These are phyloP conservation scores for Camillea tinctor DNA, from an alignment of 2,329 filamentous ascomycete species.

Conservation along the genomic window DNA sequence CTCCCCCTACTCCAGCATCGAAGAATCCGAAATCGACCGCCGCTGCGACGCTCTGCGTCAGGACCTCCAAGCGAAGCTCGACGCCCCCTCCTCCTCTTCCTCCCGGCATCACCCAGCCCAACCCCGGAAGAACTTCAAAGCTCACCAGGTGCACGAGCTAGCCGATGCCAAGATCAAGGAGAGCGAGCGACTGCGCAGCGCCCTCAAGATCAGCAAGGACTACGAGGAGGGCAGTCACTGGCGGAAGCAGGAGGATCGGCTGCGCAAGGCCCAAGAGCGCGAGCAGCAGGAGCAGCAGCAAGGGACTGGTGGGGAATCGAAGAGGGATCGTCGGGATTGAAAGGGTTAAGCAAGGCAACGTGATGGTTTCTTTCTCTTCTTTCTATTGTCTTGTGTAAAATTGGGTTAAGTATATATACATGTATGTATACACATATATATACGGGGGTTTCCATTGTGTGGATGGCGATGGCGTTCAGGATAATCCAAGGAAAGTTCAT, in stretches of 20 bases:
- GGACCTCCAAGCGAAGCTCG: slow-evolving; percentile 59
- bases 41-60: slow-evolving; percentile 65
- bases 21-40: slow-evolving; percentile 88
- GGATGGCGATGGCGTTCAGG: slow-evolving; percentile 16
- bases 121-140: slow-evolving; percentile 67
- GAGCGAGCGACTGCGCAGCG: slow-evolving; percentile 82
- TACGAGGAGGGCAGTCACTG: slow-evolving; percentile 87
- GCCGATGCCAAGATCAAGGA: slow-evolving; percentile 96
- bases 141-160: slow-evolving; percentile 93
- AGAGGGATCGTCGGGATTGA: not conserved
- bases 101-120: slow-evolving; percentile 26
- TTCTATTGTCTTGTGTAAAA: slow-evolving; percentile 1
- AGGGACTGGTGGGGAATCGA: not conserved
- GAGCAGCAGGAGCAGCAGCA: slow-evolving; percentile 21
- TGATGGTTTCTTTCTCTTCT: not conserved
- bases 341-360: slow-evolving; percentile 5
- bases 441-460: slow-evolving; percentile 7
- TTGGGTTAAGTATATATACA: slow-evolving; percentile 17
- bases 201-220: slow-evolving; percentile 81
- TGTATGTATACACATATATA: too few relatives aligned
- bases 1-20: slow-evolving; percentile 58
- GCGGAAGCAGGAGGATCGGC: slow-evolving; percentile 76
- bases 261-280: slow-evolving; percentile 44
- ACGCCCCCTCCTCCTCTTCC: too few relatives aligned
- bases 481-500: too few relatives aligned